Percentiles rank a stretch among this genome's conserved stretches.
These are phyloP conservation scores for Sporothrix curviconia DNA, from an alignment of 2,329 filamentous ascomycete species.

Conservation along the genomic window DNA sequence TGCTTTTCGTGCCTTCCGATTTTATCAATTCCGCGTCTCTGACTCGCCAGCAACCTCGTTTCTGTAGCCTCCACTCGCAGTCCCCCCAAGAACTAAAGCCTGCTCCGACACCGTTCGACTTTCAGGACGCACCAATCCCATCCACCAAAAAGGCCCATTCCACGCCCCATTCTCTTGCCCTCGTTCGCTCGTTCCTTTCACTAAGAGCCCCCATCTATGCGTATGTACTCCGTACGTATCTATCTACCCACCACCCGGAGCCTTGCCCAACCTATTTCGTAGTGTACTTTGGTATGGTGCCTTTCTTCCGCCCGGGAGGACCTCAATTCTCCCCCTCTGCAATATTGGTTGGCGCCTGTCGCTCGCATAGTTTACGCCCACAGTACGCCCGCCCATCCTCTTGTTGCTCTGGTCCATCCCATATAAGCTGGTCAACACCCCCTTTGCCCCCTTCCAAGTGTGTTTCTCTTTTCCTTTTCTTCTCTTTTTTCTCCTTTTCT, in stretches of 20 bases:
- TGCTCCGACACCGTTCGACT: slow-evolving; percentile 21
- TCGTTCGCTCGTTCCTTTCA: background rate
- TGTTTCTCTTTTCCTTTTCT: slow-evolving; percentile 9
- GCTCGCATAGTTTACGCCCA: background rate
- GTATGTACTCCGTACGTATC: no score
- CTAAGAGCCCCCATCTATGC: slow-evolving; percentile 5
- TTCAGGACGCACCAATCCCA: slow-evolving; percentile 7
- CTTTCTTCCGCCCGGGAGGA: background rate
- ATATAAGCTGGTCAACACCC: slow-evolving; percentile 17
- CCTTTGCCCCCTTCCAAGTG: slow-evolving; percentile 20
- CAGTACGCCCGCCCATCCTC: background rate
- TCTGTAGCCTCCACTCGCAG: slow-evolving; percentile 6
- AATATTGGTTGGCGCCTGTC: background rate
- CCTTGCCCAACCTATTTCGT: background rate
- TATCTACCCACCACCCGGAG: slow-evolving; percentile 3
- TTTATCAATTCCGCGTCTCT: slow-evolving; percentile 21
- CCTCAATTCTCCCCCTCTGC: background rate
- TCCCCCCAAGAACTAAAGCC: slow-evolving; percentile 5
- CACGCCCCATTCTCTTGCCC: background rate
- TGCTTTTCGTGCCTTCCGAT: background rate
- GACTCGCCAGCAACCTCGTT: slow-evolving; percentile 18
- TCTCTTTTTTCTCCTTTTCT: slow-evolving; percentile 6
- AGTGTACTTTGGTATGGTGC: background rate
- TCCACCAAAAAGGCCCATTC: slow-evolving; percentile 9
- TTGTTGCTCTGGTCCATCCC: slow-evolving; percentile 5